Conservation (phyloP, 2,329 filamentous ascomycete genomes). For the Tolypocladium capitatum region DNA sequence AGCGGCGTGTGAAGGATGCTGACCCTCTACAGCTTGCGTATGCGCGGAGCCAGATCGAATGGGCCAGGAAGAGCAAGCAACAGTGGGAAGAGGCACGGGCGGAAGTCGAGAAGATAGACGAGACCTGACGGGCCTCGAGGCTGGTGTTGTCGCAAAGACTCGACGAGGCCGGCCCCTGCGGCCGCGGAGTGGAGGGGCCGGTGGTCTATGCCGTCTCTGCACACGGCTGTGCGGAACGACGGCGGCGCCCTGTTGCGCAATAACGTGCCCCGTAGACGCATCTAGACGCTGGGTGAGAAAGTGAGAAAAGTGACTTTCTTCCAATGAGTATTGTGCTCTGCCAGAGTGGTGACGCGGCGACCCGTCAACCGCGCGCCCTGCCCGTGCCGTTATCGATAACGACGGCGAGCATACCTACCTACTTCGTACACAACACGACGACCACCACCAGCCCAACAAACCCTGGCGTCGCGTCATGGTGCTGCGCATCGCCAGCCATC, state of each 20-base stretch:
- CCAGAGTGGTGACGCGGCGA: background rate
- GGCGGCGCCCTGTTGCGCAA: background rate
- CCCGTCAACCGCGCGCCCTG: background rate
- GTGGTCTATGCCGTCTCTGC: background rate
- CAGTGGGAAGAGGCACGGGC: constrained; percentile 84
- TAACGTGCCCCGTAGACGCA: background rate
- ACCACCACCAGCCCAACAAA: background rate
- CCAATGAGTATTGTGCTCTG: background rate
- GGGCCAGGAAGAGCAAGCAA: constrained; percentile 80
- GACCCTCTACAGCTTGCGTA: constrained; percentile 58
- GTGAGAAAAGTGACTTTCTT: background rate
- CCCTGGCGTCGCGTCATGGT: background rate
- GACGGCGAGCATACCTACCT: too few relatives aligned
- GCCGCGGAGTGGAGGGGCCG: background rate
- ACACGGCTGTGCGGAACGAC: background rate
- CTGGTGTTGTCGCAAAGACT: background rate
- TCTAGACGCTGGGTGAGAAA: background rate
- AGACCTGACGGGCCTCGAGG: constrained; percentile 24
- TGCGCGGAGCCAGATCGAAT: constrained; percentile 84
- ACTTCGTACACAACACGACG: too few relatives aligned
- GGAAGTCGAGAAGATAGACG: constrained; percentile 80
- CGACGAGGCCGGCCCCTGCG: background rate
- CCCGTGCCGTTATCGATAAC: background rate
- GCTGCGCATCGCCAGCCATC: background rate
- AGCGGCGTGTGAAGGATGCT: constrained; percentile 5